Percentiles rank a stretch among this genome's conserved stretches.
Evolutionary conservation across 257 asterid species (phyloP).

Genomic region (Primulina tabacum): DNA sequence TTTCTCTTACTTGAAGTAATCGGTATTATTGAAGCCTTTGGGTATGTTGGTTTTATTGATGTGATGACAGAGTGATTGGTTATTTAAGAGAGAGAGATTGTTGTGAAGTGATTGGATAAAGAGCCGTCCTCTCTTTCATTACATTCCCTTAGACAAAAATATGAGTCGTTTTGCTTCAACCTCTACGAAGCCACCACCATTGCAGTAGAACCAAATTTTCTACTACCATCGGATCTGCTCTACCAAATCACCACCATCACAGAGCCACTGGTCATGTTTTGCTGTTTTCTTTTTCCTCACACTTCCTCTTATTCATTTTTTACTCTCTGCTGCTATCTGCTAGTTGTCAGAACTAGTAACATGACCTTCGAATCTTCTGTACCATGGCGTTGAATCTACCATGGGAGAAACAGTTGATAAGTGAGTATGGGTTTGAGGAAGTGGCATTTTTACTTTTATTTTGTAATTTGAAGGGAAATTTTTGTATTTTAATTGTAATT

Average conservation of each 20-base stretch:
- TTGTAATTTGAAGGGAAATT: neutral
- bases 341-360: neutral
- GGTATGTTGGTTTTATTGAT: neutral
- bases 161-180: neutral
- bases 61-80: neutral
- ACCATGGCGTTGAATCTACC: neutral
- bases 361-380: neutral
- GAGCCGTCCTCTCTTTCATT: neutral
- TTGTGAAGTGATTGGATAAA: neutral
- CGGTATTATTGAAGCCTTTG: neutral
- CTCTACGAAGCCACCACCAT: neutral
- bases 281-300: neutral
- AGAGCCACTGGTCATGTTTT: neutral
- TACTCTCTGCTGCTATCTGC: neutral
- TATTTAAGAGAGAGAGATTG: neutral
- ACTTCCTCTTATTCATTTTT: neutral
- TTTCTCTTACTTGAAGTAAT: constrained; percentile 1
- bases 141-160: neutral
- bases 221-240: neutral
- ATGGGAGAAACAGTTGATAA: neutral
- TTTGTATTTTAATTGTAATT: neutral
- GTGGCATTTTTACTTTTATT: neutral
- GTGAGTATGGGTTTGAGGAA: neutral
- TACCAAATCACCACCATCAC: neutral
- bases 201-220: neutral